Base-by-base conservation (phyloP, 805 yeast genomes). In the Metschnikowia amazonensis region DNA sequence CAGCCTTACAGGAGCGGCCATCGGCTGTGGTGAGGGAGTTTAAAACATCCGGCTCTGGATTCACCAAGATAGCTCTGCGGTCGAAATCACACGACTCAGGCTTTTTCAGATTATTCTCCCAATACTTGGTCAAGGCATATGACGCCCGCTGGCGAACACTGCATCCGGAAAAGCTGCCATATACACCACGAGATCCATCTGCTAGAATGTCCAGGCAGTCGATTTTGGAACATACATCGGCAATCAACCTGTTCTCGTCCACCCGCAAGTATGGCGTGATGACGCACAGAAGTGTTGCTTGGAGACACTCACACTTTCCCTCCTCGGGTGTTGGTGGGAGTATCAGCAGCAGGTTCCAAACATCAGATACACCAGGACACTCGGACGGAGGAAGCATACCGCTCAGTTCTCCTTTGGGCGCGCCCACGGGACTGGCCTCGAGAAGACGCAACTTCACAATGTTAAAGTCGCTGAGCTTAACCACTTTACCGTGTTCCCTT, bases 161-260 rank as follows among this genome's bases (percentile, higher is more conserved):
- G 51, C 80, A 76, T 33, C 63, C 66, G 0, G 79, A 66, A 50
- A 60, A 70, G 27, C 53, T 50, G 0, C 80, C 80, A 52, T 73
- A 75, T n/a, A 46, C 45, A 0, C 78, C 79, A 4, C 42, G 45
- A 6, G 46, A 36, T 1, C 72, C 69, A 50, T 74, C 64, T 7
- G 66, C 61, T 20, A 44, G 49, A 20, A 76, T 61, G 3, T 66
- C 64, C n/a, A 56, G 56, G 53, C 81, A 76, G 43, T 72, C 66
- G 7, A 67, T 60, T 5, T 55, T 47, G 11, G 58, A 42, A 49
- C 80, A 75, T 2, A 75, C 55, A 18, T 68, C 62, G 11, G 51
- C 38, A 20, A 69, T 52, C n/a, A 62, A 50, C 27, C 37, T 49
- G 27, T 38, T 44, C 30, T 57, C 59, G 36, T 63, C 46, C 23